Base-by-base conservation (phyloP, 2,329 filamentous ascomycete species). In the Stagonosporopsis vannaccii region DNA sequence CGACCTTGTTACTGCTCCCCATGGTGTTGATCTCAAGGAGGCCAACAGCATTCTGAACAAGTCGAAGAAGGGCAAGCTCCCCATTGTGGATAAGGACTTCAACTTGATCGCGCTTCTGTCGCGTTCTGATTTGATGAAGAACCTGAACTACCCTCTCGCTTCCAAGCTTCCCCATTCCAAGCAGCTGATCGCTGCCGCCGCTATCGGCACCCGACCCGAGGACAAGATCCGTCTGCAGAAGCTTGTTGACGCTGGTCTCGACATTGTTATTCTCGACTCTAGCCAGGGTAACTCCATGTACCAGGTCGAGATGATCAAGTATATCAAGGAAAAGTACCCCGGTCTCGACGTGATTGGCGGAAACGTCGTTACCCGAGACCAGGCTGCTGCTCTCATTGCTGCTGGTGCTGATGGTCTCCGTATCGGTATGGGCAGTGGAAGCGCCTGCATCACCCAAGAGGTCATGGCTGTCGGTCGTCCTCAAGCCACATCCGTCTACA, bases 381-480 rank as follows among this genome's bases (percentile, higher is more conserved):
- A 99, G 83, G 95, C 95, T 66, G 95, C 96, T 49, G 82, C 85
- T 61, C 82, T 99, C 66, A 98, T 99, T 72, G 91, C 90, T 59
- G 95, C 94, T 65, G 95, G 95, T 75, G 94, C 91, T 56, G 95
- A 99, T 76, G 96, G 95, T 77, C 87, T 99, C 68, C 91, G 95
- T 76, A 99, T 99, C 74, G 95, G 95, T 76, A 99, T 99, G 95
- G 95, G 95, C 68, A 96, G 92, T 75, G 95, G 95, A 74, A 96
- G 91, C 74, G 95, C 95, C 74, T 99, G 95, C 80, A 99, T 99
- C 70, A 99, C 95, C 53, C 95, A 99, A 80, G 95, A 99, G 81
- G 96, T 99, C 75, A 99, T 99, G 95, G 95, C 95, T 67, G 94
- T 99, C 45, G 95, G 96, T 58, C 90, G 95, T 71, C 95, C 95